Evolutionary conservation across 352 stramenopile species (phyloP).

Genomic region (Phytophthora sojae): DNA sequence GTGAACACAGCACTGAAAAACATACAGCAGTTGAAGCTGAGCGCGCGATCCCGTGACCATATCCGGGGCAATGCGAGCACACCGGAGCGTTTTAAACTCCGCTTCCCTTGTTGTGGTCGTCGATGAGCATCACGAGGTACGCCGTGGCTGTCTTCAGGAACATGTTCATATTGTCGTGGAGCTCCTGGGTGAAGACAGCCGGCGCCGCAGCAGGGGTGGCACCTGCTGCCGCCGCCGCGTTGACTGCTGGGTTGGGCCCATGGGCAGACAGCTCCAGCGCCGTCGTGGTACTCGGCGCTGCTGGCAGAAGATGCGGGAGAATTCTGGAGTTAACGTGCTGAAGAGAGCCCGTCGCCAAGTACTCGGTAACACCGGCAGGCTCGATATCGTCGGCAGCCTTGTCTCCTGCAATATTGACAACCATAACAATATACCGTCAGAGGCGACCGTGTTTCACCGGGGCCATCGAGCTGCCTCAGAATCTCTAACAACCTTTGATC

Average conservation of each 20-base stretch:
- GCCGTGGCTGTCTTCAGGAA: conserved; percentile 47
- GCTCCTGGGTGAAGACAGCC: conserved; percentile 28
- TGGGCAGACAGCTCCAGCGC: neutral
- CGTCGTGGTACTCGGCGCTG: neutral
- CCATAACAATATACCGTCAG: neutral
- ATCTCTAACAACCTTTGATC: conserved; percentile 24
- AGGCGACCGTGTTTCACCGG: neutral
- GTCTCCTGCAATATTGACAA: conserved; percentile 27
- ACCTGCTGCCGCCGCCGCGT: neutral
- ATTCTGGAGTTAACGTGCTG: conserved; percentile 7
- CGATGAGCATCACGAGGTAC: conserved; percentile 43
- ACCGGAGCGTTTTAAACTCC: conserved; percentile 2
- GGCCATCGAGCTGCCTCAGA: neutral
- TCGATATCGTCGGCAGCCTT: conserved; percentile 1
- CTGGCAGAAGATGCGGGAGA: conserved; percentile 27
- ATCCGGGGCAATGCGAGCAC: neutral
- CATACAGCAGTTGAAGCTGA: conserved; percentile 26
- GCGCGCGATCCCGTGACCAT: neutral
- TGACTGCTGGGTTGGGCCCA: neutral
- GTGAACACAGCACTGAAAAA: conserved; percentile 13
- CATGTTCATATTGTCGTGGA: conserved; percentile 40
- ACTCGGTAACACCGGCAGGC: conserved; percentile 25
- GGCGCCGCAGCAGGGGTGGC: neutral
- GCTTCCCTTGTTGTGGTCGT: conserved; percentile 31
- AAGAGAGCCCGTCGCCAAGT: conserved; percentile 21